Evolutionary conservation across 2,329 filamentous ascomycete genomes (phyloP).

Genomic region (Aureobasidium namibiae): DNA sequence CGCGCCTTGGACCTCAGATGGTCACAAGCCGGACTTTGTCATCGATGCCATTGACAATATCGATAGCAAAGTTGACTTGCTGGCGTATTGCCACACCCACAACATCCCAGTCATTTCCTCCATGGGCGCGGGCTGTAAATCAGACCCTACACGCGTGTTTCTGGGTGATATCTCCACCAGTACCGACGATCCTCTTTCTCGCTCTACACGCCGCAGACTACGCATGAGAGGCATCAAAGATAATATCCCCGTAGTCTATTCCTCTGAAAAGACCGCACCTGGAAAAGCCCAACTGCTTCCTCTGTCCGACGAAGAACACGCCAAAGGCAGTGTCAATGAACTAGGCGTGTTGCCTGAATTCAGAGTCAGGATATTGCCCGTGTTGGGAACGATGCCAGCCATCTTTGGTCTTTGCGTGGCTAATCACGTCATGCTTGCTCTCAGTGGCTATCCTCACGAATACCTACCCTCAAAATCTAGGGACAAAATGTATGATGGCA

Average conservation of each 20-base stretch:
- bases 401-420: constrained; percentile 88
- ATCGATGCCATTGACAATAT: constrained; percentile 98
- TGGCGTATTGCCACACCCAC: constrained; percentile 78
- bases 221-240: constrained; percentile 68
- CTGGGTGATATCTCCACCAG: constrained; percentile 86
- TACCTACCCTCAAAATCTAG: constrained; percentile 73
- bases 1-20: constrained; percentile 50
- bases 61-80: constrained; percentile 83
- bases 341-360: constrained; percentile 87
- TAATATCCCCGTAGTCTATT: constrained; percentile 88
- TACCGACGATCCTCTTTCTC: constrained; percentile 80
- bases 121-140: constrained; percentile 96
- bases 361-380: constrained; percentile 85
- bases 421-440: constrained; percentile 81
- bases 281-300: constrained; percentile 88
- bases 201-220: constrained; percentile 70
- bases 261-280: constrained; percentile 78
- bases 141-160: constrained; percentile 71
- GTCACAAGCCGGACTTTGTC: constrained; percentile 70
- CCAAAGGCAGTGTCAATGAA: constrained; percentile 77
- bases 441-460: constrained; percentile 76
- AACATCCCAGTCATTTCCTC: constrained; percentile 78
- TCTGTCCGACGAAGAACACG: constrained; percentile 76
- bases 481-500: constrained; percentile 86
- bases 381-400: constrained; percentile 93